phyloP scores from a whole-genome alignment of 1,139 yeast species.

The Diutina neorugosa region DNA sequence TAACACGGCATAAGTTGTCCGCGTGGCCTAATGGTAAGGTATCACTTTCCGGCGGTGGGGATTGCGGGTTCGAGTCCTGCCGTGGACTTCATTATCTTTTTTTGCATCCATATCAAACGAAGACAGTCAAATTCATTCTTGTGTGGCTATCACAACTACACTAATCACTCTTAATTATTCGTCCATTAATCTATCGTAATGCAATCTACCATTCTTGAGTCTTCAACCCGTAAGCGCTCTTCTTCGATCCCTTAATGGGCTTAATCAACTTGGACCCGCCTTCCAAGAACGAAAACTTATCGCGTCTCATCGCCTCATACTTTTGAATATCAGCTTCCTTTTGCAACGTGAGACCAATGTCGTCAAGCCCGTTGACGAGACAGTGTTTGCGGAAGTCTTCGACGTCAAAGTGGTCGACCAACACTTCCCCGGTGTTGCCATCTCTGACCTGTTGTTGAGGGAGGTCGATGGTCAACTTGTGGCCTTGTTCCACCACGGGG shows the following conservation, averaged over 20 bases:
- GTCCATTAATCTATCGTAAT: background rate
- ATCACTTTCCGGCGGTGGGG: slow-evolving; percentile 1
- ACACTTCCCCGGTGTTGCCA: slow-evolving; percentile 57
- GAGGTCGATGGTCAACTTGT: slow-evolving; percentile 65
- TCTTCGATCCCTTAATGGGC: slow-evolving; percentile 61
- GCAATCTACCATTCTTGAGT: slow-evolving; percentile 70
- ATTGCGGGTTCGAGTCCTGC: slow-evolving; percentile 1
- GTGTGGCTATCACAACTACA: no score
- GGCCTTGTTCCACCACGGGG: slow-evolving; percentile 70
- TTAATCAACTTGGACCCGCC: slow-evolving; percentile 61
- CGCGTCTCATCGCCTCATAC: slow-evolving; percentile 69
- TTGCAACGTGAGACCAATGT: slow-evolving; percentile 88
- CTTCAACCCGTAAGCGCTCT: slow-evolving; percentile 52
- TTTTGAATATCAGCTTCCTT: slow-evolving; percentile 65
- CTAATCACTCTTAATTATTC: no score
- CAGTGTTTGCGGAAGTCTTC: slow-evolving; percentile 93
- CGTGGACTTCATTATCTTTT: background rate
- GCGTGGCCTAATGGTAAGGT: slow-evolving; percentile 1
- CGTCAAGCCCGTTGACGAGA: slow-evolving; percentile 87
- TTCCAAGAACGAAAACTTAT: slow-evolving; percentile 80
- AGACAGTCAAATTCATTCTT: no score
- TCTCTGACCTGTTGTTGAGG: slow-evolving; percentile 68
- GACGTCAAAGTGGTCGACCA: slow-evolving; percentile 73
- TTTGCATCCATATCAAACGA: no score
- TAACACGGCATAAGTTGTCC: background rate